phyloP scores from a whole-genome alignment of 768 basidiomycete species.

The Leccinum barrowsii region DNA sequence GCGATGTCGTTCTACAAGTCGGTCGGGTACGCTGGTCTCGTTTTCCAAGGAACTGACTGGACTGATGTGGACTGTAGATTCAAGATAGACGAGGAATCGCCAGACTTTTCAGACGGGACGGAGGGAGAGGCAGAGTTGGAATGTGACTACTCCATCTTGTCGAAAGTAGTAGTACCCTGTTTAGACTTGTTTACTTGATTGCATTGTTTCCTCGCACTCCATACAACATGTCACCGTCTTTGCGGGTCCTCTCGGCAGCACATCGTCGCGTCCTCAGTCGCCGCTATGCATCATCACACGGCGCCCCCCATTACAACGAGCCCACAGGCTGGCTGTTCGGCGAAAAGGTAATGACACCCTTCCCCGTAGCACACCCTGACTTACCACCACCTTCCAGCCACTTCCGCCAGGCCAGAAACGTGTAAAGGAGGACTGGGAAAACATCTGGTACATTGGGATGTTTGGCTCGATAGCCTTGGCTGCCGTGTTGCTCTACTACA shows the following conservation, averaged over 20 bases:
- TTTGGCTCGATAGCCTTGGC: constrained; percentile 82
- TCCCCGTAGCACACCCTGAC: background rate
- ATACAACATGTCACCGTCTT: constrained; percentile 42
- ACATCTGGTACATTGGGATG: constrained; percentile 88
- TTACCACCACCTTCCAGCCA: constrained; percentile 45
- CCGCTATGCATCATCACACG: constrained; percentile 72
- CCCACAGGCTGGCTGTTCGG: constrained; percentile 85
- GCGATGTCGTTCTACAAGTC: constrained; percentile 52
- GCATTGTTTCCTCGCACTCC: constrained; percentile 3
- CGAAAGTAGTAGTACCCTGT: constrained; percentile 20
- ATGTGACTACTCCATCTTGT: constrained; percentile 40
- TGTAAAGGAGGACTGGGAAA: constrained; percentile 89
- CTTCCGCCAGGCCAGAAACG: constrained; percentile 78
- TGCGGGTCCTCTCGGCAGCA: constrained; percentile 34
- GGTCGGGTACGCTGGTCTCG: constrained; percentile 43
- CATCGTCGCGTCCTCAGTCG: constrained; percentile 28
- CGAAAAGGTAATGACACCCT: constrained; percentile 68
- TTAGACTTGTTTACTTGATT: constrained; percentile 23
- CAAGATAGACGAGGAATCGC: constrained; percentile 48
- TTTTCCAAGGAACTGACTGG: background rate
- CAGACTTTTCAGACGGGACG: constrained; percentile 34
- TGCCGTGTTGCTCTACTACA: constrained; percentile 78
- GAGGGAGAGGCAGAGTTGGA: constrained; percentile 27
- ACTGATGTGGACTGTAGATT: constrained; percentile 43
- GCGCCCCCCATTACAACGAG: constrained; percentile 82